phyloP scores from a whole-genome alignment of 2,329 filamentous ascomycete genomes.

The Emmonsiellopsis sp. region DNA sequence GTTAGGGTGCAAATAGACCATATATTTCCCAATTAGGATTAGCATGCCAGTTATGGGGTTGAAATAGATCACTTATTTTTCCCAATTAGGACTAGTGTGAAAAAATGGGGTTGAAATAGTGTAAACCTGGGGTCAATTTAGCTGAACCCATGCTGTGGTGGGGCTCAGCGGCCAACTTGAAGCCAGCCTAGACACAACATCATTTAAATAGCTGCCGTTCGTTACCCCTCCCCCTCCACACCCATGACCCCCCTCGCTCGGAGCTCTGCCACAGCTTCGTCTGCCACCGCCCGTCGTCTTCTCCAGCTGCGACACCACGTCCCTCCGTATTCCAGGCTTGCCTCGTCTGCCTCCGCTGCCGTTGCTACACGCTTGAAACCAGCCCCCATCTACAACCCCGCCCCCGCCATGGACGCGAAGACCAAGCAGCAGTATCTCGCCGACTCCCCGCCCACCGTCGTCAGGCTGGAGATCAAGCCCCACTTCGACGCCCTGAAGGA shows the following conservation, averaged over 20 bases:
- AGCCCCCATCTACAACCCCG: slow-evolving; percentile 5
- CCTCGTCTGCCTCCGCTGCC: slow-evolving; percentile 5
- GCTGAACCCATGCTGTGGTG: too few species aligned
- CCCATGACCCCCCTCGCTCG: slow-evolving; percentile 12
- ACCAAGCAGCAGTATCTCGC: slow-evolving; percentile 64
- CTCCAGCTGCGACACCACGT: slow-evolving; percentile 17
- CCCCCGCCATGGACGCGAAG: slow-evolving; percentile 29
- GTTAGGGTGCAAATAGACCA: too few species aligned
- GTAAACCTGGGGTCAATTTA: too few species aligned
- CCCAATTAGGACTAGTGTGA: too few species aligned
- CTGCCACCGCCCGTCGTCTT: slow-evolving; percentile 1
- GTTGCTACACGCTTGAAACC: slow-evolving; percentile 2
- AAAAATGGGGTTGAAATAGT: too few species aligned
- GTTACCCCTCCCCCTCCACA: background rate
- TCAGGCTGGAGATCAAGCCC: slow-evolving; percentile 79
- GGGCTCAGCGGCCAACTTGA: too few species aligned
- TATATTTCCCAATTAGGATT: too few species aligned
- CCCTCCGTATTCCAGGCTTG: background rate
- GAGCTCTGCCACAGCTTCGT: slow-evolving; percentile 5
- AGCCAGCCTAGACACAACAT: too few species aligned
- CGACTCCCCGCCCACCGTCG: slow-evolving; percentile 80
- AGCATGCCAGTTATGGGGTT: too few species aligned
- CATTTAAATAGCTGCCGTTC: too few species aligned
- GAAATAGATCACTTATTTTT: too few species aligned
- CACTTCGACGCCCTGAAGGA: slow-evolving; percentile 63